Base-by-base conservation (phyloP, 83 land plant genomes). In the Diphasiastrum complanatum region DNA sequence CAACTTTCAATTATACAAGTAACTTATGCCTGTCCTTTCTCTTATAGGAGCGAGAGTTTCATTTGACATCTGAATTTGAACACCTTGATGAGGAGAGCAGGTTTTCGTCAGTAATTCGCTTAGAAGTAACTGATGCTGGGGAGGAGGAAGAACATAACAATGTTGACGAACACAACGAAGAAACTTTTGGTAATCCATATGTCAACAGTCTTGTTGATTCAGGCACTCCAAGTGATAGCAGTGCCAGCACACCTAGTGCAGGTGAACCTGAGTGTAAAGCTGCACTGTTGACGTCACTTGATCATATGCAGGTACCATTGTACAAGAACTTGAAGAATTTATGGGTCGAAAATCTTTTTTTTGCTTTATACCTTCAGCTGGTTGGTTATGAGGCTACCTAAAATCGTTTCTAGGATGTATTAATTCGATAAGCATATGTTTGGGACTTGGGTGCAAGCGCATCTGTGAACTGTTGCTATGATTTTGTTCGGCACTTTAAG, bases 61-160 rank as follows among this genome's bases (percentile, higher is more conserved):
- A 65, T 0, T 51, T 81, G 51, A 37, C 46, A 49, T 68, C 76
- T 14, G 79, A 80, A 53, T 48, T 81, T 32, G 92, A 83, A 14
- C 12, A 36, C n/a, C 51, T 79, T 63, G 96, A 93, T 71, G 98
- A 93, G 62, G 98, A 93, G 53, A 75, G 78, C 41, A 73, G 85
- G 67, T 93, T 55, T 54, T 89, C 98, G 11, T 86, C 98, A 1
- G 96, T 93, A 1, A 54, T 50, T 20, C 80, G 96, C 35, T 12
- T 6, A 16, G 64, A 20, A 4, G 53, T 45, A 48, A 71, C 72
- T 63, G 63, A 62, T 37, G 69, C 63, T 35, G 81, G 68, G 60
- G 83, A 79, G 32, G 84, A 76, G 33, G 67, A 73, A 63, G 85
- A 81, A 31, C 79, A 81, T 25, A 51, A 55, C 19, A 18, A 45